These are phyloP conservation scores for Colletotrichum abscissum DNA, from an alignment of 2,329 filamentous ascomycete genomes.

Conservation along the genomic window DNA sequence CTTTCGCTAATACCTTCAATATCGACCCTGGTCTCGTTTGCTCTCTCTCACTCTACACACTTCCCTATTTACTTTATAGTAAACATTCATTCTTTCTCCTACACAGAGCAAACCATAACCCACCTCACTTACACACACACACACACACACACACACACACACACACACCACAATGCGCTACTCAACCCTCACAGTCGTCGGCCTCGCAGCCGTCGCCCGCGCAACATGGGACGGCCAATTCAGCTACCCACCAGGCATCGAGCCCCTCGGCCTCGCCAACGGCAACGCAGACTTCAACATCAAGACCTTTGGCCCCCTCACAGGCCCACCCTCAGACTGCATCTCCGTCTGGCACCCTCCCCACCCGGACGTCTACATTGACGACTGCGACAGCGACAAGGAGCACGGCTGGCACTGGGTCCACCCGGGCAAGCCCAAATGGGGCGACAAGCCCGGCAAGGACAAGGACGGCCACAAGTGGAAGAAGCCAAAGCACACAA, in stretches of 20 bases:
- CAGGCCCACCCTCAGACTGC: conserved; percentile 41
- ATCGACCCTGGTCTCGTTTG: not conserved
- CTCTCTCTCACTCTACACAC: conserved; percentile 15
- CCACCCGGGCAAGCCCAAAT: conserved; percentile 43
- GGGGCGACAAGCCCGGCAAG: conserved; percentile 16
- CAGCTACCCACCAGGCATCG: conserved; percentile 39
- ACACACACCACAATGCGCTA: conserved; percentile 35
- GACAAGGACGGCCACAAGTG: conserved; percentile 23
- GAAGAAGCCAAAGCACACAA: not conserved
- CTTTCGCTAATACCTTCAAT: conserved; percentile 38
- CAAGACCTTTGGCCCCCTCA: conserved; percentile 38
- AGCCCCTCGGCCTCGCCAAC: conserved; percentile 18
- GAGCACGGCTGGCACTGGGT: conserved; percentile 50
- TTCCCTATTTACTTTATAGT: not conserved
- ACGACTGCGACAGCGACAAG: conserved; percentile 47
- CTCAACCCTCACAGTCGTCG: conserved; percentile 32
- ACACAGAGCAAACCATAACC: not conserved
- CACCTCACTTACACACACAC: too few relatives aligned
- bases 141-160: not conserved
- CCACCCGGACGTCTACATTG: conserved; percentile 49
- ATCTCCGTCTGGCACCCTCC: conserved; percentile 50
- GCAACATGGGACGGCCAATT: conserved; percentile 36
- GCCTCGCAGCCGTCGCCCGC: conserved; percentile 34
- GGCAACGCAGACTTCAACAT: conserved; percentile 27
- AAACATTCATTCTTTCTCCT: conserved; percentile 5